These are phyloP conservation scores for Chytriomyces sp. DNA, from an alignment of 192 early-diverging fungal genomes.

Conservation along the genomic window DNA sequence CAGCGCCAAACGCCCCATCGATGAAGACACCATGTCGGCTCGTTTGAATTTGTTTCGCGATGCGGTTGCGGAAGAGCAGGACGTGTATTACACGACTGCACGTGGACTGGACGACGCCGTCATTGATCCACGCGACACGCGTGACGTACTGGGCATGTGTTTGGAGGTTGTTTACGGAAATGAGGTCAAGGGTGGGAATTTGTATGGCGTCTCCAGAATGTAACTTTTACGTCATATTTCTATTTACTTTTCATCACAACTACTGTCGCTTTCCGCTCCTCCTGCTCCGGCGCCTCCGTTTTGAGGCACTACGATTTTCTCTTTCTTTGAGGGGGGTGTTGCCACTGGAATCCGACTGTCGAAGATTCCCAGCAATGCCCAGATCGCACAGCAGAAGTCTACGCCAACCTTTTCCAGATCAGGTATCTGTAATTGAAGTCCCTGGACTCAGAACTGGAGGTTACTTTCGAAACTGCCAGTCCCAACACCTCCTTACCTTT, in stretches of 20 bases:
- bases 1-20: conserved; percentile 50
- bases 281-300: neutral
- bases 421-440: conserved; percentile 45
- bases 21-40: conserved; percentile 53
- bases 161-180: conserved; percentile 59
- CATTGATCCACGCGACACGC: conserved; percentile 65
- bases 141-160: conserved; percentile 61
- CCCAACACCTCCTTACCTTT: conserved; percentile 37
- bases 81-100: conserved; percentile 64
- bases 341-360: conserved; percentile 28
- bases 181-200: conserved; percentile 59
- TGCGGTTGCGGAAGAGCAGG: conserved; percentile 60
- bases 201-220: conserved; percentile 67
- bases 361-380: conserved; percentile 29
- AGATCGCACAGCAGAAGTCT: conserved; percentile 43
- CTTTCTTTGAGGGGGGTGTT: neutral
- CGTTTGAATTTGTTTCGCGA: conserved; percentile 54
- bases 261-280: neutral
- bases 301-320: neutral
- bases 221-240: conserved; percentile 30
- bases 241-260: neutral
- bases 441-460: conserved; percentile 23
- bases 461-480: neutral
- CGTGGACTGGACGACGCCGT: conserved; percentile 64
- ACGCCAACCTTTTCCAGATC: conserved; percentile 47